These are phyloP conservation scores for Sarocladiaceae sp. DNA, from an alignment of 2,329 filamentous ascomycete genomes.

Conservation along the genomic window DNA sequence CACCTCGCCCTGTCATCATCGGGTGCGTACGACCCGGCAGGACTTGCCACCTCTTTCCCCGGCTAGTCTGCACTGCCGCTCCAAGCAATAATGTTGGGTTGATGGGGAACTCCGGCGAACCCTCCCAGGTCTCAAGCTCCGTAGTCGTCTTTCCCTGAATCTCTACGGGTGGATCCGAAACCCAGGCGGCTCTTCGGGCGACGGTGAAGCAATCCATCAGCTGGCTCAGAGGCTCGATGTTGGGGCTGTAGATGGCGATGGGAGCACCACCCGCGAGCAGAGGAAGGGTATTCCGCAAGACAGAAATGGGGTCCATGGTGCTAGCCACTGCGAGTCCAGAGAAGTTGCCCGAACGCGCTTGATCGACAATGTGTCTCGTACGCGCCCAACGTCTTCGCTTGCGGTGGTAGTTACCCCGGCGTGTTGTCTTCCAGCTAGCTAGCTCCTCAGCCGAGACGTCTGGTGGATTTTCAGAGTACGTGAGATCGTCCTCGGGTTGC, in stretches of 20 bases:
- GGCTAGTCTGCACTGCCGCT: conserved; percentile 71
- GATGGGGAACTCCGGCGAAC: conserved; percentile 72
- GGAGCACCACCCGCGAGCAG: conserved; percentile 77
- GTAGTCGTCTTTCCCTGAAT: conserved; percentile 35
- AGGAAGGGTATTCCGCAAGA: conserved; percentile 70
- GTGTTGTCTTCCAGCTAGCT: conserved; percentile 68
- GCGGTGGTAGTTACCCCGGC: conserved; percentile 78
- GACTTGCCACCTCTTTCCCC: conserved; percentile 81
- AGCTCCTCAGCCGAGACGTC: conserved; percentile 54
- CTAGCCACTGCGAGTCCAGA: conserved; percentile 78
- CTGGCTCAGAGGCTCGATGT: conserved; percentile 69
- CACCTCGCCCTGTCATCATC: conserved; percentile 82
- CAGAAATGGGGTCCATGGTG: conserved; percentile 70
- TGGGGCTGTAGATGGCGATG: conserved; percentile 78
- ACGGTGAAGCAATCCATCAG: conserved; percentile 82
- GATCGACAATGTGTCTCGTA: conserved; percentile 65
- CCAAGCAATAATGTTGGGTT: conserved; percentile 82
- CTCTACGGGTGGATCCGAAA: conserved; percentile 43
- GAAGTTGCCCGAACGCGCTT: conserved; percentile 68
- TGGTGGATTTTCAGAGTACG: conserved; percentile 63
- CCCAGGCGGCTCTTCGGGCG: conserved; percentile 70
- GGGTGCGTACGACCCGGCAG: conserved; percentile 88
- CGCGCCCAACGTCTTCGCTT: conserved; percentile 80
- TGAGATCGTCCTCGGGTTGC: conserved; percentile 65
- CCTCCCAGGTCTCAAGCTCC: conserved; percentile 49